phyloP scores from a whole-genome alignment of 352 stramenopile species.

The Globisporangium nodosum region DNA sequence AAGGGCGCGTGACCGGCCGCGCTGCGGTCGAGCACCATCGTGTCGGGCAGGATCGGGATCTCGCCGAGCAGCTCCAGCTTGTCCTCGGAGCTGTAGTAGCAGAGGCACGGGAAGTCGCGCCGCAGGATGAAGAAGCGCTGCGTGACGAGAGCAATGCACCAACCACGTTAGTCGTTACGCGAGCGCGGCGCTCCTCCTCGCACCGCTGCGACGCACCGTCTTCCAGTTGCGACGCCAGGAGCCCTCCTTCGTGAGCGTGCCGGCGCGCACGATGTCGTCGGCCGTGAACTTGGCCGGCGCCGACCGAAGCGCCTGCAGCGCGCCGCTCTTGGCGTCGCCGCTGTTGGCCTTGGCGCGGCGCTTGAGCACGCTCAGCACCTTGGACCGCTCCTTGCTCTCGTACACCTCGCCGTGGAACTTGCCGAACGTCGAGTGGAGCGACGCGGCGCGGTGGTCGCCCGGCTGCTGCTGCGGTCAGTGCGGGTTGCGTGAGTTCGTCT shows the following conservation, averaged over 20 bases:
- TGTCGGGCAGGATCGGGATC: conserved; percentile 65
- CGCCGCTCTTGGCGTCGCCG: conserved; percentile 8
- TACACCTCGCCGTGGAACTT: conserved; percentile 75
- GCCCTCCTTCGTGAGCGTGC: conserved; percentile 69
- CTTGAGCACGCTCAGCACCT: conserved; percentile 69
- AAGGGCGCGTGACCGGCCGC: conserved; percentile 45
- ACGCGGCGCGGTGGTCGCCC: conserved; percentile 16
- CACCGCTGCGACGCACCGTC: conserved; percentile 21
- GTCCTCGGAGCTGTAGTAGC: conserved; percentile 81
- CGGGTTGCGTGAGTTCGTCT: no score
- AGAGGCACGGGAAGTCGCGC: conserved; percentile 63
- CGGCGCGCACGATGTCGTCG: conserved; percentile 57
- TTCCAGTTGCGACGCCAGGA: conserved; percentile 88
- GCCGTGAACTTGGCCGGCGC: conserved; percentile 57
- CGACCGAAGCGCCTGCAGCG: conserved; percentile 9
- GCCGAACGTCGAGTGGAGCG: conserved; percentile 48
- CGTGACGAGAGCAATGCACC: no score
- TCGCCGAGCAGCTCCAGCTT: conserved; percentile 74
- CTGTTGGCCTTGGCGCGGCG: conserved; percentile 37
- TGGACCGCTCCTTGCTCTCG: conserved; percentile 72
- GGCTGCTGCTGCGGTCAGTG: not conserved
- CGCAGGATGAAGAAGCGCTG: conserved; percentile 78
- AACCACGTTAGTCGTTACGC: no score
- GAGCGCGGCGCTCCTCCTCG: no score
- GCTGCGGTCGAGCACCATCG: conserved; percentile 68